phyloP scores from a whole-genome alignment of 78 protist genomes.

The Protostelium mycophagum region DNA sequence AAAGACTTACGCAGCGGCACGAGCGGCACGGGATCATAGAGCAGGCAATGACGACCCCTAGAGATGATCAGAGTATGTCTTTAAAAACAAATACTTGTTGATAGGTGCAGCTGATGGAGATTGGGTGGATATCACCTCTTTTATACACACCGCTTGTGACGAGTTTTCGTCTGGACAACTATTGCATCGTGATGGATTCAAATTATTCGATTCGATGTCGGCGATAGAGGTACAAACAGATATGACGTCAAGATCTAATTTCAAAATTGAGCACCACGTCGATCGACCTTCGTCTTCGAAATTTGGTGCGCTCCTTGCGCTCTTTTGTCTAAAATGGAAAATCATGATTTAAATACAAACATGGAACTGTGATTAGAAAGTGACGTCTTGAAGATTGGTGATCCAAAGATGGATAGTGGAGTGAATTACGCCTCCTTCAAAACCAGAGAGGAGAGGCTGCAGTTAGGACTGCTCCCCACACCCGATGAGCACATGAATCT shows the following conservation, averaged over 20 bases:
- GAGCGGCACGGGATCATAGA: too few relatives aligned
- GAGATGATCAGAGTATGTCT: too few relatives aligned
- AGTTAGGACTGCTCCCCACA: background rate
- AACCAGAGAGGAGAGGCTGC: background rate
- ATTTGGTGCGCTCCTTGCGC: background rate
- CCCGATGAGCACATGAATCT: background rate
- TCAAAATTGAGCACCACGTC: too few relatives aligned
- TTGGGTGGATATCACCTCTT: background rate
- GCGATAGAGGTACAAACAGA: background rate
- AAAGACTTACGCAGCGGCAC: too few relatives aligned
- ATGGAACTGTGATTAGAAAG: background rate
- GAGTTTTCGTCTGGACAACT: background rate
- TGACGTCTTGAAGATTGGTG: background rate
- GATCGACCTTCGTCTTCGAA: background rate
- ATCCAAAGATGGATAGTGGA: background rate
- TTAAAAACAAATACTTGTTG: too few relatives aligned
- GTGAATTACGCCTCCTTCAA: background rate
- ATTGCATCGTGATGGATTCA: background rate
- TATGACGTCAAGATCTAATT: too few relatives aligned
- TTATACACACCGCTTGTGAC: background rate
- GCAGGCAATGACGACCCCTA: too few relatives aligned
- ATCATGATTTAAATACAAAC: background rate
- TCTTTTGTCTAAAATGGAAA: background rate
- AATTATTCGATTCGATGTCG: background rate
- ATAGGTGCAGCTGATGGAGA: too few relatives aligned